Base-by-base conservation (phyloP, 2,329 filamentous ascomycete genomes). In the Botryotinia convoluta region DNA sequence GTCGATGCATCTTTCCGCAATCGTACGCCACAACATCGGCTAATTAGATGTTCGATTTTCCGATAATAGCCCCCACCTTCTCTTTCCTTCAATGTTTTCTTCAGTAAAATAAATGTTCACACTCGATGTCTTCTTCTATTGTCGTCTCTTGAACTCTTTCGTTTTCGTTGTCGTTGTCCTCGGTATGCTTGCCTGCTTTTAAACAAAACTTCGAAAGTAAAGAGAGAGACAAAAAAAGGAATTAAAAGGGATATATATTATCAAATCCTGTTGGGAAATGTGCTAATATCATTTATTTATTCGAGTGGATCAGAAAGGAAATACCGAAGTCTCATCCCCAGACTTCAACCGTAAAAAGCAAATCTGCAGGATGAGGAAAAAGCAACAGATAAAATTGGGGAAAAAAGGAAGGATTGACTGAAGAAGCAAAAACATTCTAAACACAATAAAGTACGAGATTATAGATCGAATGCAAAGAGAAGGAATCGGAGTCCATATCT, bases 1-100 rank as follows among this genome's bases (percentile, higher is more conserved):
- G 32, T 60, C 71, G 71, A 62, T 76, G 74, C 76, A 77, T 77
- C 37, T n/a, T 61, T 57, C 60, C 69, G 59, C 44, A 35, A 44
- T 29, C 22, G 7, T 45, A 48, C 48, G 45, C 71, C 71, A 60
- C 68, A 72, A 69, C 39, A 64, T 72, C 71, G 71, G 71, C 39
- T 72, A 72, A 69, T 45, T 45, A 61, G 42, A 54, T 37, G 65
- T 26, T 61, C 44, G 59, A 63, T 22, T 35, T 32, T 35, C 16
- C 48, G 37, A 39, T 29, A 44, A 57, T 69, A 54, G 54, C 9
- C 42, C 59, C 65, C 59, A 42, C 61, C 61, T 44, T 63, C 69
- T 35, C 42, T 22, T 54, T 65, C 63, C 44, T 65, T 18, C 44
- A 26, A 45, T 45, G 29, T 35, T 29, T 42, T 65, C 35, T 39